Conservation (phyloP, 441 rosid species). For the Omphalea diandra region DNA sequence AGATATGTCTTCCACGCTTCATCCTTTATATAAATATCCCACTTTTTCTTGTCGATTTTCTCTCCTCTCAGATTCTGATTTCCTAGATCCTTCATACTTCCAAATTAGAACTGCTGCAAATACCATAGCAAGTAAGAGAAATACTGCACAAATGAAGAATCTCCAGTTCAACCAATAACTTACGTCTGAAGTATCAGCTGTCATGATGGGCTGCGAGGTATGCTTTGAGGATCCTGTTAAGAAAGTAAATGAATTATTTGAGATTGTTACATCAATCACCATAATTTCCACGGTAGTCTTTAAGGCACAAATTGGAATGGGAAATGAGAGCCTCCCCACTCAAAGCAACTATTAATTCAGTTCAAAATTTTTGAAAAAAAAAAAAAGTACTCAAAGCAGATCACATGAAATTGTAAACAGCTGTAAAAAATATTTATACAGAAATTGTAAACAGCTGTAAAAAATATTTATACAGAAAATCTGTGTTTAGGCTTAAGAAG, state of each 20-base stretch:
- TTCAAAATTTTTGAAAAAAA: neutral
- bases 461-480: neutral
- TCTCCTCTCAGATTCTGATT: slow-evolving; percentile 33
- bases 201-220: slow-evolving; percentile 58
- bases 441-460: neutral
- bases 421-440: neutral
- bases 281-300: slow-evolving; percentile 13
- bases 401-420: slow-evolving; percentile 1
- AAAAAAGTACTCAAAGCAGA: neutral
- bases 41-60: slow-evolving; percentile 38
- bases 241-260: slow-evolving; percentile 43
- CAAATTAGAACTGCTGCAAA: slow-evolving; percentile 56
- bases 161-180: slow-evolving; percentile 94
- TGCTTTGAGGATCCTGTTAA: slow-evolving; percentile 57
- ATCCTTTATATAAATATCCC: slow-evolving; percentile 49
- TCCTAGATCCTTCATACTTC: slow-evolving; percentile 60
- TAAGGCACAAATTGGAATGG: neutral
- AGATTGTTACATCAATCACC: slow-evolving; percentile 27
- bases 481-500: neutral
- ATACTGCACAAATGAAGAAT: slow-evolving; percentile 62
- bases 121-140: slow-evolving; percentile 45
- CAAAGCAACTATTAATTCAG: slow-evolving; percentile 1
- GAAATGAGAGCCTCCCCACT: neutral
- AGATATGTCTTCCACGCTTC: slow-evolving; percentile 79
- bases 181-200: slow-evolving; percentile 59